Percentiles rank a stretch among this genome's conserved stretches.
Evolutionary conservation across 176 grass and related monocot genomes (phyloP).

Genomic region (Lolium rigidum): DNA sequence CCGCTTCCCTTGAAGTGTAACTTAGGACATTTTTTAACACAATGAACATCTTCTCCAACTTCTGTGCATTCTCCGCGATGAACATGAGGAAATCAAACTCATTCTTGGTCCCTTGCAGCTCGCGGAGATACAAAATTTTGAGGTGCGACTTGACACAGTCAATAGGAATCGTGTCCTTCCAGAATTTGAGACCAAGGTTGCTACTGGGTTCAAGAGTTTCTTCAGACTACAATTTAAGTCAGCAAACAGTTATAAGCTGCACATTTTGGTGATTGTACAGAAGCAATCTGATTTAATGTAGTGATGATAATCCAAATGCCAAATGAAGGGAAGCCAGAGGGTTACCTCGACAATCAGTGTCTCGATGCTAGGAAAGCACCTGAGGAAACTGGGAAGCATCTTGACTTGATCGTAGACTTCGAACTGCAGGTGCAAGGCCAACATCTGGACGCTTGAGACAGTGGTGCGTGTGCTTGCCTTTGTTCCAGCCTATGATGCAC

Average conservation of each 20-base stretch:
- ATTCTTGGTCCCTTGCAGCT: neutral
- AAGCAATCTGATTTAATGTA: neutral
- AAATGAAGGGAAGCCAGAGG: neutral
- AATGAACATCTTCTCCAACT: conserved; percentile 7
- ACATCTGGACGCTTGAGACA: conserved; percentile 9
- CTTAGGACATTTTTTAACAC: neutral
- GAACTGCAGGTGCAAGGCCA: conserved; percentile 32
- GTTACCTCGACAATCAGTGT: conserved; percentile 35
- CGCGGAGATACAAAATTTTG: neutral
- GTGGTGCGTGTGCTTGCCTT: neutral
- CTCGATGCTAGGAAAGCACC: conserved; percentile 38
- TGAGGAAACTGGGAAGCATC: conserved; percentile 38
- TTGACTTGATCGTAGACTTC: neutral
- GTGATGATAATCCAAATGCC: neutral
- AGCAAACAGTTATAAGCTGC: neutral
- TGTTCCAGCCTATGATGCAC: conserved; percentile 21
- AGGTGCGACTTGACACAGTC: neutral
- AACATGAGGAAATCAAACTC: conserved; percentile 8
- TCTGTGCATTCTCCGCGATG: neutral
- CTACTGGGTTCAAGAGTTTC: neutral
- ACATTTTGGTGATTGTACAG: neutral
- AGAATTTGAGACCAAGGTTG: neutral
- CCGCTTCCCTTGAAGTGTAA: neutral
- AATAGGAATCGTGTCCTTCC: neutral
- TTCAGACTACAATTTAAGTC: neutral